Evolutionary conservation across 2,329 filamentous ascomycete genomes (phyloP).

Genomic region (Stachybotrys chlorohalonatus): DNA sequence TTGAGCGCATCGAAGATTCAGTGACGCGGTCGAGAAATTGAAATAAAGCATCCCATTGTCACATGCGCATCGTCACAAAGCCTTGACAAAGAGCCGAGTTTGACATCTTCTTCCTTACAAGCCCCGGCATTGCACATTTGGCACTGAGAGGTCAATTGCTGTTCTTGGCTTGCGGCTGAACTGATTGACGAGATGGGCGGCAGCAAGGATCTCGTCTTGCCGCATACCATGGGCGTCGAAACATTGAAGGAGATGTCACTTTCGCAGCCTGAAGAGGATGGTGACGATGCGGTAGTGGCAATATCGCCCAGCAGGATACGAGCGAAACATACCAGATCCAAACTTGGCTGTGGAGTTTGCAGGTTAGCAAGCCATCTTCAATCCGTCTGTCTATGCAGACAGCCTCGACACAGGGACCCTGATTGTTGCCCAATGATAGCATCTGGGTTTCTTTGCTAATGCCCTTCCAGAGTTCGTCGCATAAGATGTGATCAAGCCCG

Average conservation of each 20-base stretch:
- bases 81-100: neutral
- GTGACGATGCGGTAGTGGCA: no score
- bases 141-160: no score
- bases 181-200: no score
- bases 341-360: neutral
- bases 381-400: no score
- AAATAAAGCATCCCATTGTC: no score
- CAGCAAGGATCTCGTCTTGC: no score
- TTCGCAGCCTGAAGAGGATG: no score
- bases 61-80: neutral
- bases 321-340: neutral
- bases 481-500: neutral
- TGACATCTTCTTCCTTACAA: neutral
- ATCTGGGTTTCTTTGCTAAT: neutral
- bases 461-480: neutral
- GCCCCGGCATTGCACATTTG: no score
- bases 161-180: no score
- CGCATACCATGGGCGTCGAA: neutral
- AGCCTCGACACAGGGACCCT: neutral
- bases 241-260: neutral
- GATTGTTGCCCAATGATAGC: neutral
- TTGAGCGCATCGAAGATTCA: neutral
- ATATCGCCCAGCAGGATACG: neutral
- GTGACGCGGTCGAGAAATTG: no score
- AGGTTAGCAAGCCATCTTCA: neutral